Conservation (phyloP, 192 early-diverging fungal species). For the Backusella psychrophila region DNA sequence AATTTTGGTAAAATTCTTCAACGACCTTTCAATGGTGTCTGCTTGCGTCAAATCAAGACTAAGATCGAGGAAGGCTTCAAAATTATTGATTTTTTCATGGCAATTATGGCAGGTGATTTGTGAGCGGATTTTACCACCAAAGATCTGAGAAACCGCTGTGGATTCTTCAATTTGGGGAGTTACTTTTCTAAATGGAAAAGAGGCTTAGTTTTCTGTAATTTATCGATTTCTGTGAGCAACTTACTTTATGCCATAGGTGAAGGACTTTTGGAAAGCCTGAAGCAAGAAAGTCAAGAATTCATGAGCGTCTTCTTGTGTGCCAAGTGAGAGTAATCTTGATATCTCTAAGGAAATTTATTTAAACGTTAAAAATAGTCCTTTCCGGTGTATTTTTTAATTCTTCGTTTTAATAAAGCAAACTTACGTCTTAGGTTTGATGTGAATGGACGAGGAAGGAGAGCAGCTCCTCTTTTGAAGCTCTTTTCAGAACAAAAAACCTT, state of each 20-base stretch:
- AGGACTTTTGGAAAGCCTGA: conserved; percentile 67
- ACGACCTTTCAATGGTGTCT: conserved; percentile 60
- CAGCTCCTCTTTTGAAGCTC: conserved; percentile 23
- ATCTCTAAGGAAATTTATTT: conserved; percentile 44
- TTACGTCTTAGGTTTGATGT: conserved; percentile 62
- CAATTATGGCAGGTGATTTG: conserved; percentile 76
- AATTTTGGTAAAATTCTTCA: conserved; percentile 68
- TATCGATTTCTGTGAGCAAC: neutral
- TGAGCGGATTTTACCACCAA: conserved; percentile 81
- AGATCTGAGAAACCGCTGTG: conserved; percentile 73
- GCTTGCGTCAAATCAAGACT: conserved; percentile 73
- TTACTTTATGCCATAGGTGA: conserved; percentile 45
- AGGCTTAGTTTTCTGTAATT: neutral
- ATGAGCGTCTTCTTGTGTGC: conserved; percentile 88
- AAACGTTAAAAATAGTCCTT: neutral
- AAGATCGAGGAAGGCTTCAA: conserved; percentile 74
- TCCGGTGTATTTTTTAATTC: too few species aligned
- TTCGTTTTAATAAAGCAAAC: neutral
- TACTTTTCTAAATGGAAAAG: conserved; percentile 34
- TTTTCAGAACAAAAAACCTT: conserved; percentile 48
- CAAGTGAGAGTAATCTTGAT: conserved; percentile 72
- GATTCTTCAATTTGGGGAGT: conserved; percentile 74
- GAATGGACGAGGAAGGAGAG: conserved; percentile 66
- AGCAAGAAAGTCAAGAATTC: conserved; percentile 77
- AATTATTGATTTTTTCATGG: conserved; percentile 70